Conservation (phyloP, 2,329 filamentous ascomycete genomes). For the Colletotrichum sp. region DNA sequence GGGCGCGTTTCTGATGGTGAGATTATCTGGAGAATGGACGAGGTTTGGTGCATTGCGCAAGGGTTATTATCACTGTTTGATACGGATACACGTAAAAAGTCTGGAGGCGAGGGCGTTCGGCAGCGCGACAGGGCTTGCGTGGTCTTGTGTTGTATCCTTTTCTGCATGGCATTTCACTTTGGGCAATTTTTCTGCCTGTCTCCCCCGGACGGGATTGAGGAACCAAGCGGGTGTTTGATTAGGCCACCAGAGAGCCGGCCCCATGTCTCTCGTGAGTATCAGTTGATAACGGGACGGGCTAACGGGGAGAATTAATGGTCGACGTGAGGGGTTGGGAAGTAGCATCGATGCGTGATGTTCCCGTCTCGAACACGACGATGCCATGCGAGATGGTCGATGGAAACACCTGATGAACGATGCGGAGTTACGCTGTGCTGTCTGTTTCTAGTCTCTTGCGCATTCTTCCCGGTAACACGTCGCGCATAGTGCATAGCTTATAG, state of each 20-base stretch:
- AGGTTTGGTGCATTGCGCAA: background rate
- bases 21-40: background rate
- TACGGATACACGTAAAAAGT: background rate
- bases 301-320: background rate
- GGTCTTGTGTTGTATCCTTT: background rate
- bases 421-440: background rate
- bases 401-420: background rate
- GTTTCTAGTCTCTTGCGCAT: background rate
- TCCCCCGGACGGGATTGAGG: background rate
- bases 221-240: background rate
- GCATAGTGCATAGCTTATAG: background rate
- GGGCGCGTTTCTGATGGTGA: background rate
- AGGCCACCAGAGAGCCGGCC: background rate
- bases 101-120: background rate
- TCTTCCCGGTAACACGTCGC: background rate
- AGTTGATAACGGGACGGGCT: background rate
- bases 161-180: slow-evolving; percentile 9
- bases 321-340: background rate
- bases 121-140: background rate
- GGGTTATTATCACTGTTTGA: background rate
- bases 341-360: background rate
- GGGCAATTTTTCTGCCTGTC: background rate
- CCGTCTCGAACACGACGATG: background rate
- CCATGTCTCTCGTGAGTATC: background rate
- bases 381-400: slow-evolving; percentile 13